These are phyloP conservation scores for Parsonsia alboflavescens DNA, from an alignment of 257 asterid genomes.

Conservation along the genomic window DNA sequence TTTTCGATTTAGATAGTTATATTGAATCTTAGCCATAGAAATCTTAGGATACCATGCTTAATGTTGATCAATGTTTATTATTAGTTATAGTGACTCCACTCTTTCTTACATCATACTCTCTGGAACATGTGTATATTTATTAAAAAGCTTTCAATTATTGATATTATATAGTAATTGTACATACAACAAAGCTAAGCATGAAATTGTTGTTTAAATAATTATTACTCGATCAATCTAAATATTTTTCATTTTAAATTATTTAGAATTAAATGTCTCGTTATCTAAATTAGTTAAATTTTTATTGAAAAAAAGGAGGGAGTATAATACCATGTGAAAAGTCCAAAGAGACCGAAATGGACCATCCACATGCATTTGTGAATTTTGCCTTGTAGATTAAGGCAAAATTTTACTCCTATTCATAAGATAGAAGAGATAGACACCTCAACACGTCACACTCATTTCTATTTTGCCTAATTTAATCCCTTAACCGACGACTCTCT, in stretches of 20 bases:
- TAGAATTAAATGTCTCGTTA: too few species aligned
- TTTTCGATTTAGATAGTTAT: neutral
- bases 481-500: slow-evolving; percentile 9
- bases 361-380: slow-evolving; percentile 23
- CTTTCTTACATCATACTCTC: neutral
- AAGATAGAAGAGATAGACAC: neutral
- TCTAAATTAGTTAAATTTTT: too few species aligned
- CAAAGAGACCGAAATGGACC: slow-evolving; percentile 12
- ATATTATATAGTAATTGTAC: neutral
- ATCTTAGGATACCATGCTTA: neutral
- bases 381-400: slow-evolving; percentile 25
- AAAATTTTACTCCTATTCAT: slow-evolving; percentile 9
- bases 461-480: neutral
- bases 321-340: too few species aligned
- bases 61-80: neutral
- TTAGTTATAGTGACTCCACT: neutral
- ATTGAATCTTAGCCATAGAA: neutral
- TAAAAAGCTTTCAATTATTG: slow-evolving; percentile 2
- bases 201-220: neutral
- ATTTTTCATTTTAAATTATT: too few species aligned
- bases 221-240: too few species aligned
- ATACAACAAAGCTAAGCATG: neutral
- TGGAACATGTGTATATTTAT: neutral
- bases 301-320: too few species aligned
- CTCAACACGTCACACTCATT: slow-evolving; percentile 15